phyloP scores from a whole-genome alignment of 768 basidiomycete species.

The Lyophyllum atratum region DNA sequence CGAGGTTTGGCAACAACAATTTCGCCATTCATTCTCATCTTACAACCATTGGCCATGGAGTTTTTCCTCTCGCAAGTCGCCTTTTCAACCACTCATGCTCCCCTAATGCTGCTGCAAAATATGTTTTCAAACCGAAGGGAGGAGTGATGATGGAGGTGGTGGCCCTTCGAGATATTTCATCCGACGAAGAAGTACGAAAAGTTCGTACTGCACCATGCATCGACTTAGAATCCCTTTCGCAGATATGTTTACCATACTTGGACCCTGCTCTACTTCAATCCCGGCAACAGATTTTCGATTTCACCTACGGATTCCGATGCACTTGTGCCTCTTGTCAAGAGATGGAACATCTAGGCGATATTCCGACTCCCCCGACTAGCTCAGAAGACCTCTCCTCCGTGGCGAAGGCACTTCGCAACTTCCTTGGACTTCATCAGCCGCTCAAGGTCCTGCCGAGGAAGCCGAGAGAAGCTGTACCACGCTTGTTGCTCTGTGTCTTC shows the following conservation, averaged over 20 bases:
- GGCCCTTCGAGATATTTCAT: conserved; percentile 55
- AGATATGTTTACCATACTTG: conserved; percentile 78
- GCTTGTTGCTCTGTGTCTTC: conserved; percentile 42
- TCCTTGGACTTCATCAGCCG: conserved; percentile 33
- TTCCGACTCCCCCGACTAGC: conserved; percentile 42
- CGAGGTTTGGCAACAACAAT: conserved; percentile 80
- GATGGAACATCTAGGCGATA: conserved; percentile 35
- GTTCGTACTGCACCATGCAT: neutral
- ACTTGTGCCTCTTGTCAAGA: conserved; percentile 57
- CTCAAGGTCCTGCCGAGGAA: conserved; percentile 29
- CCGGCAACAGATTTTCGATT: conserved; percentile 56
- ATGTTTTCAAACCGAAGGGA: conserved; percentile 39
- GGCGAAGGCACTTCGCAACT: conserved; percentile 35
- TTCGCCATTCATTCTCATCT: conserved; percentile 78
- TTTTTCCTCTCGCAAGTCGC: conserved; percentile 79
- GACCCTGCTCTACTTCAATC: conserved; percentile 73
- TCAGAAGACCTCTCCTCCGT: conserved; percentile 29
- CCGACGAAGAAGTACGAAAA: conserved; percentile 65
- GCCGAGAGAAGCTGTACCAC: conserved; percentile 40
- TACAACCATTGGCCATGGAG: conserved; percentile 67
- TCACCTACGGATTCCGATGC: conserved; percentile 72
- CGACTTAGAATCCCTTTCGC: neutral
- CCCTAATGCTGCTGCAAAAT: conserved; percentile 72
- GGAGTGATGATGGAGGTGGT: conserved; percentile 63
- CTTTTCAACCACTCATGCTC: conserved; percentile 82